Conservation (phyloP, 2,329 filamentous ascomycete genomes). For the Colletotrichum sp. region DNA sequence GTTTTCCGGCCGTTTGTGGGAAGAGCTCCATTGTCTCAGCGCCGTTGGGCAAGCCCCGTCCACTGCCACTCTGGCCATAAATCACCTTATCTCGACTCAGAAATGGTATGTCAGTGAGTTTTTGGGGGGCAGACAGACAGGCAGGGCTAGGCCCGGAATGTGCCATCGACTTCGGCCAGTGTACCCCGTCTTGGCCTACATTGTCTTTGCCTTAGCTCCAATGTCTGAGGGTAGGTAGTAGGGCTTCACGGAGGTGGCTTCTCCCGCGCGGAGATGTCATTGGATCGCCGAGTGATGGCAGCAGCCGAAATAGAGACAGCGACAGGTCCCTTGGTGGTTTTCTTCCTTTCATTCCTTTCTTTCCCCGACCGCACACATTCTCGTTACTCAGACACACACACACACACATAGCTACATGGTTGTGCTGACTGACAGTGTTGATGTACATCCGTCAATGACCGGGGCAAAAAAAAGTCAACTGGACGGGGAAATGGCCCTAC, state of each 20-base stretch:
- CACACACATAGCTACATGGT: background rate
- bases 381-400: background rate
- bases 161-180: background rate
- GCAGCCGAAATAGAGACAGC: background rate
- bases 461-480: background rate
- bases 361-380: background rate
- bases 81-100: background rate
- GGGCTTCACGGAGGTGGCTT: background rate
- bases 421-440: background rate
- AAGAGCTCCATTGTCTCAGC: background rate
- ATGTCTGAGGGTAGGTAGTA: background rate
- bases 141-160: background rate
- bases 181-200: background rate
- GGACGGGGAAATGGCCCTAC: background rate
- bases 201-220: background rate
- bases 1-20: background rate
- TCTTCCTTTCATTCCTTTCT: background rate
- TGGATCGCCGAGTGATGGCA: background rate
- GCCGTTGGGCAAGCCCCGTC: background rate
- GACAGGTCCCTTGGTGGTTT: background rate
- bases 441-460: background rate
- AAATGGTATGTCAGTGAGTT: background rate
- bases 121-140: background rate
- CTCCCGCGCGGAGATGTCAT: background rate
- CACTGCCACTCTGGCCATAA: background rate